Percentiles rank a stretch among this genome's conserved stretches.
These are phyloP conservation scores for Leishmania arabica DNA, from an alignment of 208 protist genomes.

Conservation along the genomic window DNA sequence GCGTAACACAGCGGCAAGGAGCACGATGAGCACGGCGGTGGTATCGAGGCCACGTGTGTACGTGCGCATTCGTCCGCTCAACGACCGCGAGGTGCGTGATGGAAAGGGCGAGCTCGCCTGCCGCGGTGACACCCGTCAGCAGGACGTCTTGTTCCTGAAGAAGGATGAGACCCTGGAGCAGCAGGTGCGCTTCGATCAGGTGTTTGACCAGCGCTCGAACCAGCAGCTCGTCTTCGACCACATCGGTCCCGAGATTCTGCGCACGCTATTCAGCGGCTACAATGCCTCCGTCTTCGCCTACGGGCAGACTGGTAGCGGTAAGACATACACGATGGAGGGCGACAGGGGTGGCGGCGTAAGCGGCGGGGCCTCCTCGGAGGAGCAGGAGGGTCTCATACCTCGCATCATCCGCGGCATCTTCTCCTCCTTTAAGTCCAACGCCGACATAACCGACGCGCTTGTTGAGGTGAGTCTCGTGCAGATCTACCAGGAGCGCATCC, in stretches of 20 bases:
- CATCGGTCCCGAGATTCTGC: slow-evolving; percentile 69
- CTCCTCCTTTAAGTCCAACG: slow-evolving; percentile 52
- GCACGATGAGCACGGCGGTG: slow-evolving; percentile 62
- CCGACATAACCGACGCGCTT: slow-evolving; percentile 69
- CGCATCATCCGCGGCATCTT: slow-evolving; percentile 83
- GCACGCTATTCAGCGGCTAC: slow-evolving; percentile 86
- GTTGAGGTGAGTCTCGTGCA: slow-evolving; percentile 87
- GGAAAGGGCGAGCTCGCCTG: slow-evolving; percentile 74
- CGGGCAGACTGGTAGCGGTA: slow-evolving; percentile 96
- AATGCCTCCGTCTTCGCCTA: slow-evolving; percentile 95
- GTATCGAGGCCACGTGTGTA: slow-evolving; percentile 90
- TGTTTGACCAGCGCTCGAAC: slow-evolving; percentile 56
- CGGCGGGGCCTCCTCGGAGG: slow-evolving; percentile 21
- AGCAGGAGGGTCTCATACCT: slow-evolving; percentile 67
- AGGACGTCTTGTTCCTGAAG: slow-evolving; percentile 82
- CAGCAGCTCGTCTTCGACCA: slow-evolving; percentile 68
- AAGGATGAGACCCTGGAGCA: slow-evolving; percentile 58
- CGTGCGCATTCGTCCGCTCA: slow-evolving; percentile 87
- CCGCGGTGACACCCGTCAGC: slow-evolving; percentile 54
- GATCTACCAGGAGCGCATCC: slow-evolving; percentile 92
- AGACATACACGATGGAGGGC: slow-evolving; percentile 93
- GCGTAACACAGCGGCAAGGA: background rate
- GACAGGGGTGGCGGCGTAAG: slow-evolving; percentile 28
- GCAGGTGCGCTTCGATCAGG: slow-evolving; percentile 85
- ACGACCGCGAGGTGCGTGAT: slow-evolving; percentile 74